A percentile compares a stretch with the other conserved stretches of the same genome.
Conservation (phyloP, 805 yeast genomes). For the Myxozyma mucilagina region DNA sequence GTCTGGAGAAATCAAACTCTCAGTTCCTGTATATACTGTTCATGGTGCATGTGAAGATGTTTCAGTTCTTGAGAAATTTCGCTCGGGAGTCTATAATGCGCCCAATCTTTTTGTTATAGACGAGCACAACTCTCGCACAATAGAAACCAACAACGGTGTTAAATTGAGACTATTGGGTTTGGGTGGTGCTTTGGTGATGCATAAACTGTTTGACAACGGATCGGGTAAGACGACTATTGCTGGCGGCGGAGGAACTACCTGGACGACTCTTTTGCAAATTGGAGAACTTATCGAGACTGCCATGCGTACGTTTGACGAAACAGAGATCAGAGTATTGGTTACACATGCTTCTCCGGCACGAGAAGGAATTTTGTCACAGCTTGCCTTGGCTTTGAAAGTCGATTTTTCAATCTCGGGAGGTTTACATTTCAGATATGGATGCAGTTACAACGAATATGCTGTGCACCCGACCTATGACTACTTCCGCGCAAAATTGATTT, state of each 20-base stretch:
- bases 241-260: slow-evolving; percentile 66
- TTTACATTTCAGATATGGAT: slow-evolving; percentile 67
- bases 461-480: slow-evolving; percentile 63
- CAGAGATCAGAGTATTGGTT: slow-evolving; percentile 60
- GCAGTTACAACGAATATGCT: slow-evolving; percentile 67
- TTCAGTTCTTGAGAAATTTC: slow-evolving; percentile 60
- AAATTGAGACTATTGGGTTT: slow-evolving; percentile 63
- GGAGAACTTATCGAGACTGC: slow-evolving; percentile 62
- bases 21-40: slow-evolving; percentile 72
- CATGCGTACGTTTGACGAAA: slow-evolving; percentile 44
- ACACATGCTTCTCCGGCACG: slow-evolving; percentile 71
- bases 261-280: slow-evolving; percentile 71
- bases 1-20: slow-evolving; percentile 45
- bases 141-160: slow-evolving; percentile 47
- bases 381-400: slow-evolving; percentile 65
- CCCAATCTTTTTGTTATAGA: slow-evolving; percentile 64
- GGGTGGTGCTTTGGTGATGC: slow-evolving; percentile 70
- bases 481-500: slow-evolving; percentile 61
- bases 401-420: slow-evolving; percentile 76
- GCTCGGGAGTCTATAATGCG: slow-evolving; percentile 53
- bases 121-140: slow-evolving; percentile 51
- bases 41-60: slow-evolving; percentile 78
- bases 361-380: slow-evolving; percentile 66
- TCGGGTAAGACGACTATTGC: slow-evolving; percentile 51
- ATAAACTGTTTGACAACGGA: slow-evolving; percentile 68